Base-by-base conservation (phyloP, 176 grass and related monocot genomes). In the Urochloa ruziziensis region DNA sequence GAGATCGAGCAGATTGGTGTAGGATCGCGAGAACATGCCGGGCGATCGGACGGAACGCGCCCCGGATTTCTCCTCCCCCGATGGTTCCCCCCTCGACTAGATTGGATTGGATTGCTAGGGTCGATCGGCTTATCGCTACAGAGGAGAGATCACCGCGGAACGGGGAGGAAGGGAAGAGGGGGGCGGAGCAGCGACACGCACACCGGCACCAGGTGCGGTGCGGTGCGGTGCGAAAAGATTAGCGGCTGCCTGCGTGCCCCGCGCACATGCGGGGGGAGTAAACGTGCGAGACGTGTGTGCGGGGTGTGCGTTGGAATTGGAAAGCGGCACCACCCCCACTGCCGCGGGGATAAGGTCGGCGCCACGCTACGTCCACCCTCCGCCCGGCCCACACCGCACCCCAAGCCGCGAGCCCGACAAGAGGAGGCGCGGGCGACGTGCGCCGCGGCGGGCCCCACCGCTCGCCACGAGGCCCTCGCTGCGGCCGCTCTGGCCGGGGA, bases 1-100 rank as follows among this genome's bases (percentile, higher is more conserved):
- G 73, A 92, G 86, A 83, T 92, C 90, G 67, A 92, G 34, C 19
- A 92, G 83, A 40, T 92, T 92, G 60, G 90, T 92, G 66, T 92
- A 92, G 23, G 90, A 92, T 86, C 86, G 87, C 34, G 90, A 92
- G 83, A 92, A 86, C 90, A 92, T 92, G 73, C 40, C 56, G 78
- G 67, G 33, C 73, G 74, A 78, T 49, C 15, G n/a, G 34, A 53
- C 7, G 74, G 73, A 21, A 52, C 74, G 15, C 60, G 28, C 10
- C 62, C 9, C 48, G 24, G 74, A 60, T 61, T 78, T 11, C 3
- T 10, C n/a, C 14, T n/a, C n/a, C 24, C 24, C n/a, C 32, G n/a
- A 9, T n/a, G n/a, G n/a, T n/a, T 11, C 10, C 32, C 24, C 4
- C 66, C 33, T 34, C 47, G 79, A 62, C 47, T n/a, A n/a, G n/a